Conservation (phyloP, 2,329 filamentous ascomycete species). For the Aureobasidium lini region DNA sequence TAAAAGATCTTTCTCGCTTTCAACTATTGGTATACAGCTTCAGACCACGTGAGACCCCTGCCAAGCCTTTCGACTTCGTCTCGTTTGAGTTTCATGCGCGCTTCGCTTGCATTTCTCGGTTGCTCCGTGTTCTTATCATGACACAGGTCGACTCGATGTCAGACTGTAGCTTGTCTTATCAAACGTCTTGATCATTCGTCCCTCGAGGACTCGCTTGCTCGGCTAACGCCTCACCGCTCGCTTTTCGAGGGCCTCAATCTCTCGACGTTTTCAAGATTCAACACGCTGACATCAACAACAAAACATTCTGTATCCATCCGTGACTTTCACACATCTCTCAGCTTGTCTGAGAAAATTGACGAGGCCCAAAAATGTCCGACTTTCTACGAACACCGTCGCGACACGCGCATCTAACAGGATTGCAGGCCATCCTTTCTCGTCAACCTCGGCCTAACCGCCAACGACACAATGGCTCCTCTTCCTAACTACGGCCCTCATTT, state of each 20-base stretch:
- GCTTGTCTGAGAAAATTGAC: too few relatives aligned
- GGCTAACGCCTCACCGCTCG: too few relatives aligned
- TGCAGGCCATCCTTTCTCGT: constrained; percentile 14
- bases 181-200: not conserved
- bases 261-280: not conserved
- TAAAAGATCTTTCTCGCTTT: constrained; percentile 10
- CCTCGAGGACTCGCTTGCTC: not conserved
- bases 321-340: too few relatives aligned
- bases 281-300: too few relatives aligned
- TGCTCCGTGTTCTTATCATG: too few relatives aligned
- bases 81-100: not conserved
- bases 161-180: too few relatives aligned
- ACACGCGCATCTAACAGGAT: not conserved
- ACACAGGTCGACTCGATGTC: too few relatives aligned
- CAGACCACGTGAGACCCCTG: not conserved
- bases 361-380: too few relatives aligned
- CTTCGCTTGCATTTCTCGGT: too few relatives aligned
- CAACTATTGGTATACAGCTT: not conserved
- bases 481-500: constrained; percentile 26
- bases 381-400: too few relatives aligned
- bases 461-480: constrained; percentile 13
- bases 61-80: not conserved
- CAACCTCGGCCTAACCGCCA: constrained; percentile 22
- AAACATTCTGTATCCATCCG: too few relatives aligned
- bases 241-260: not conserved